Evolutionary conservation across 2,329 filamentous ascomycete genomes (phyloP), one percentile per base, ranked within the genome.

Genomic region (Fusarium chaquense): DNA sequence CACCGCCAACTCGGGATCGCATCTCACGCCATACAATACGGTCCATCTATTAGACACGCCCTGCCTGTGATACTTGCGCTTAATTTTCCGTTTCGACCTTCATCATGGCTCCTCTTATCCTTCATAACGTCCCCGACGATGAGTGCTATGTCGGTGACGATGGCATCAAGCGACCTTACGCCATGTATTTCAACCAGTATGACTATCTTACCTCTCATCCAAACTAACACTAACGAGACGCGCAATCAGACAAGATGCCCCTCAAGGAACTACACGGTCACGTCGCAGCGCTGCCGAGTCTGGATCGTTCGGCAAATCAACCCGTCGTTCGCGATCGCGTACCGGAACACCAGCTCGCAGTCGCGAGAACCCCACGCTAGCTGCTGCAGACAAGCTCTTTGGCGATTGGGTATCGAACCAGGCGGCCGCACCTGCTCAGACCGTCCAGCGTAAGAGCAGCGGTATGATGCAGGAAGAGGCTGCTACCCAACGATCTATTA

Each of bases 111-210:
- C 89, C 89, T 71, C 81, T 91, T 61, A 90, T 91, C 74, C 81
- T 91, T 35, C 89, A 91, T 76, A 90, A 90, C 76, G 89, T 91
- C 68, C 88, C 89, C 59, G 89, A 91, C 70, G 89, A 91, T 52
- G 89, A 91, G 76, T 86, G 89, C 51, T 91, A 90, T 76, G 80
- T 88, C 8, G 89, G 89, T 60, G 87, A 90, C 55, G 89, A 91
- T 79, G 89, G 89, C 65, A 77, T 90, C 68, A 86, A 87, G 77
- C 82, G 89, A 65, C 89, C 89, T 3, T 91, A 90, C 76, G 89
- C 88, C 66, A 88, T 91, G 84, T 83, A 90, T 38, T 90, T 88
- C 74, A 85, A 87, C 74, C 86, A 88, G 88, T 90, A 84, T 63
- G 85, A 60, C 22, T 24, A 20, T 9, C 30, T 5, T 8, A 4